phyloP scores from a whole-genome alignment of 495 filamentous ascomycete species.

The Daldinia concentrica region DNA sequence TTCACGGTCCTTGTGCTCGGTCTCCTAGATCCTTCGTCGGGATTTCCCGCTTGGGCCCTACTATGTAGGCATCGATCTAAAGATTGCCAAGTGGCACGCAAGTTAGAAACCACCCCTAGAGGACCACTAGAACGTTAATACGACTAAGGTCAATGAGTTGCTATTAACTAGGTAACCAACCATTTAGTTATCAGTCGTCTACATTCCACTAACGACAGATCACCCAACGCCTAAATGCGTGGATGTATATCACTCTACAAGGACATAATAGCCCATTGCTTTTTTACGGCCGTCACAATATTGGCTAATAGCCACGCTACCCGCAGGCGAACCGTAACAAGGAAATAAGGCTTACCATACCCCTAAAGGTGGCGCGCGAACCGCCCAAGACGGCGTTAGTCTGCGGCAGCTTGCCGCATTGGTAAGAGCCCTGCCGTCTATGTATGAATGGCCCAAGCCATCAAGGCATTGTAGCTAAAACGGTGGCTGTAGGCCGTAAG shows the following conservation, averaged over 20 bases:
- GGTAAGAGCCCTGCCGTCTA: neutral
- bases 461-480: neutral
- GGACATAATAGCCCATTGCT: neutral
- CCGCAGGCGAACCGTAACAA: neutral
- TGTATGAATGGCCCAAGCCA: neutral
- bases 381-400: neutral
- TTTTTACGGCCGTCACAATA: too few relatives aligned
- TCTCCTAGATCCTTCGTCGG: conserved; percentile 20
- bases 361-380: neutral
- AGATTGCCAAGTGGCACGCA: conserved; percentile 5
- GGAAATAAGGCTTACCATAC: neutral
- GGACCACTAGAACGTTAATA: neutral
- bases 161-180: conserved; percentile 10
- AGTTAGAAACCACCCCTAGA: neutral
- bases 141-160: neutral
- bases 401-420: neutral
- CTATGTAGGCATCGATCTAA: neutral
- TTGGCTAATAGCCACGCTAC: too few relatives aligned
- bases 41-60: conserved; percentile 10
- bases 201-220: conserved; percentile 1
- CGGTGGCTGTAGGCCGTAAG: neutral
- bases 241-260: neutral
- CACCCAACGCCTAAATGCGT: conserved; percentile 3
- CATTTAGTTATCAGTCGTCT: conserved; percentile 2
- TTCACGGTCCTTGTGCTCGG: conserved; percentile 38